phyloP scores from a whole-genome alignment of 202 grass and related monocot species.

The Digitaria exilis region DNA sequence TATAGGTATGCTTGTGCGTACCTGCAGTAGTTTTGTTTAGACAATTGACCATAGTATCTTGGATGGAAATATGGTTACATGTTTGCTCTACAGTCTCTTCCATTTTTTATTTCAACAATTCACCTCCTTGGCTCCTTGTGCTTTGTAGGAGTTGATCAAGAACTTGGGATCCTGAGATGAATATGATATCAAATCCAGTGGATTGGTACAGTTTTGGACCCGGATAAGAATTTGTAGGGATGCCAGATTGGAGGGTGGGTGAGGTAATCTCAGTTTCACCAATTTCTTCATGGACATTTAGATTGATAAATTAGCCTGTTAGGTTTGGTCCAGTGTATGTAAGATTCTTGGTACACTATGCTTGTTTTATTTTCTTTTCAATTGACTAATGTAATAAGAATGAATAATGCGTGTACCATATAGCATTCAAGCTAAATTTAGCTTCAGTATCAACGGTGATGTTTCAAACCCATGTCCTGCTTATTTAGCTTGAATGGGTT shows the following conservation, averaged over 20 bases:
- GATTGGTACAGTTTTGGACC: constrained; percentile 62
- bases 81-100: not conserved
- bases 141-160: constrained; percentile 45
- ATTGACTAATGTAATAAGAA: not conserved
- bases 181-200: constrained; percentile 73
- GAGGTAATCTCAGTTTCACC: constrained; percentile 58
- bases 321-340: not conserved
- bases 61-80: not conserved
- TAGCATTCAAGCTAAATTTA: constrained; percentile 11
- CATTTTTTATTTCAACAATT: not conserved
- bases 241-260: constrained; percentile 72
- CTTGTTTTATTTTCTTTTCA: not conserved
- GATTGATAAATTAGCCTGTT: not conserved
- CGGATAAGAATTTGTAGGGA: constrained; percentile 71
- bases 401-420: not conserved
- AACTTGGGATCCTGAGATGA: constrained; percentile 54
- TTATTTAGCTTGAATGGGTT: no score
- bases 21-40: not conserved
- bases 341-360: no score
- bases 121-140: not conserved
- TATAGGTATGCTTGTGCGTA: not conserved
- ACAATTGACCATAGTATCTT: not conserved
- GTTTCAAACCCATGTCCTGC: no score
- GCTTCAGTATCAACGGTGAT: not conserved
- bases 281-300: constrained; percentile 9